phyloP scores from a whole-genome alignment of 192 early-diverging fungal genomes.

The Hyaloraphidium curvatum region DNA sequence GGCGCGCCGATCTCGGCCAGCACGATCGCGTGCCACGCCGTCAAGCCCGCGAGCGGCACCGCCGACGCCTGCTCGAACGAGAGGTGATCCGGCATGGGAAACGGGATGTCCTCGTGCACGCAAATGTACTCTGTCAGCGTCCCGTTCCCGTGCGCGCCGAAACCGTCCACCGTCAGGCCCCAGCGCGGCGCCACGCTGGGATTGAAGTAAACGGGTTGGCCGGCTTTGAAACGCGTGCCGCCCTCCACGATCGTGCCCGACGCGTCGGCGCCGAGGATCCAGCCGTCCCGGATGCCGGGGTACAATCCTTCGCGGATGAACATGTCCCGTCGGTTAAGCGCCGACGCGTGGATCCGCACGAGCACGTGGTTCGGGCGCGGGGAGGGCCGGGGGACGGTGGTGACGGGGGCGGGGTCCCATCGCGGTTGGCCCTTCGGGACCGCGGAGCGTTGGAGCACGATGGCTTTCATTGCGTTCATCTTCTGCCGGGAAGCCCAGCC shows the following conservation, averaged over 20 bases:
- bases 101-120: constrained; percentile 21
- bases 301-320: not conserved
- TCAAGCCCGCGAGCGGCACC: constrained; percentile 43
- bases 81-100: constrained; percentile 33
- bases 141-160: no score
- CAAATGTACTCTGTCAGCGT: constrained; percentile 33
- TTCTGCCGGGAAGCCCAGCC: no score
- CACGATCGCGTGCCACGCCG: constrained; percentile 7
- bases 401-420: not conserved
- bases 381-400: not conserved
- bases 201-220: no score
- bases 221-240: not conserved
- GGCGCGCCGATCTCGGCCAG: constrained; percentile 22
- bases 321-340: not conserved
- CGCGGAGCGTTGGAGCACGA: no score
- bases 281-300: not conserved
- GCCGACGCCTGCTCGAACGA: constrained; percentile 40
- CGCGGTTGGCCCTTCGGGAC: no score
- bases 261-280: not conserved
- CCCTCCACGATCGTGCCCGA: not conserved
- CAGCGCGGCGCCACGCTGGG: no score
- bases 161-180: no score
- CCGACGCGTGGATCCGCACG: not conserved
- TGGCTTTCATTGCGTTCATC: no score
- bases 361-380: not conserved